Evolutionary conservation across 768 basidiomycete species (phyloP).

Genomic region (Hericium alpestre): DNA sequence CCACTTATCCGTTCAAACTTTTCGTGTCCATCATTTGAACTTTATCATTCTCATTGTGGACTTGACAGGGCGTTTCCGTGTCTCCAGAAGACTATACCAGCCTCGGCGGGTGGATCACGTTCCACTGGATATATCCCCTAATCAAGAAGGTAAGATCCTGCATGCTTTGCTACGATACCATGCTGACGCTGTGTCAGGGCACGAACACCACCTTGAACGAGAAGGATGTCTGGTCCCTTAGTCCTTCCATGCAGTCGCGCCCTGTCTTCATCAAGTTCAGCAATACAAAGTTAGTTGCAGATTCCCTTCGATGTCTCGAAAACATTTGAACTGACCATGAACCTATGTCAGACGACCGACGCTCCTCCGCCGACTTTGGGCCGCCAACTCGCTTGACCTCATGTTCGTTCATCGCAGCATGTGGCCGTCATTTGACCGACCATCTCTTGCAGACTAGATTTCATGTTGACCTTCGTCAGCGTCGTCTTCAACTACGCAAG

Average conservation of each 20-base stretch:
- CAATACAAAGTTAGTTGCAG: constrained; percentile 14
- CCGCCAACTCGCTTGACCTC: constrained; percentile 37
- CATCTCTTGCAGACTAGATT: constrained; percentile 35
- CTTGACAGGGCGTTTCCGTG: constrained; percentile 15
- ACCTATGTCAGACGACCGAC: constrained; percentile 18
- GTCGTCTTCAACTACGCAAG: constrained; percentile 69
- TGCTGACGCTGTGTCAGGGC: neutral
- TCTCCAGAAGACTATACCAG: constrained; percentile 60
- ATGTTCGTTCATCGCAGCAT: constrained; percentile 11
- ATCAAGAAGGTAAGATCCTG: constrained; percentile 20
- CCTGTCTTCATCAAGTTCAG: constrained; percentile 25
- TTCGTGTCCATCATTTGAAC: too few species aligned
- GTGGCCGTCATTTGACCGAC: neutral
- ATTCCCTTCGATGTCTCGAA: neutral
- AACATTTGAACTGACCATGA: neutral
- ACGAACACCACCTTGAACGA: neutral
- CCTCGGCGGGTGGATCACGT: constrained; percentile 53
- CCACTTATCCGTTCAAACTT: too few species aligned
- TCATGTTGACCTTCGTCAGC: constrained; percentile 52
- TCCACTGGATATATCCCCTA: constrained; percentile 55
- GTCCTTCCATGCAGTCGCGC: neutral
- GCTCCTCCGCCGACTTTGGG: constrained; percentile 33
- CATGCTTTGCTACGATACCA: neutral
- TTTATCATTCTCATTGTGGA: too few species aligned
- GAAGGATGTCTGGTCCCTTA: neutral